Conservation (phyloP, 495 filamentous ascomycete genomes). For the Penicillium turbatum region DNA sequence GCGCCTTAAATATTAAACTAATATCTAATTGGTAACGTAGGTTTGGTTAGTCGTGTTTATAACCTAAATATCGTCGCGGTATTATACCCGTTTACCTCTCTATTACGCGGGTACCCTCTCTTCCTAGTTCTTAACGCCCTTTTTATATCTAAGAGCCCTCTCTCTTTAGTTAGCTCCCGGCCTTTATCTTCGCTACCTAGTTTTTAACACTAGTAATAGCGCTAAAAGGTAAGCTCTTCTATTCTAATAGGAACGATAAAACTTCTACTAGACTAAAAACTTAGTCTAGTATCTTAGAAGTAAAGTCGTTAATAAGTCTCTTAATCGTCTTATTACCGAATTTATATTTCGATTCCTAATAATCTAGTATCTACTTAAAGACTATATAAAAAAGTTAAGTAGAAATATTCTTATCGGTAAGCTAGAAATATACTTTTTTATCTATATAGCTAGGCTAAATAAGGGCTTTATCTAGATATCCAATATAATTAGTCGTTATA, state of each 20-base stretch:
- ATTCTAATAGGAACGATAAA: conserved; percentile 16
- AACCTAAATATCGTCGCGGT: too few species aligned
- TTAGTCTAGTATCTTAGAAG: conserved; percentile 14
- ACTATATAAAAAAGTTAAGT: conserved; percentile 14
- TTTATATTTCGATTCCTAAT: conserved; percentile 9
- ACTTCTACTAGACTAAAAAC: conserved; percentile 20
- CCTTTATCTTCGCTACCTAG: conserved; percentile 13
- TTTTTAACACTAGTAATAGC: conserved; percentile 12
- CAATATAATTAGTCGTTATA: conserved; percentile 68
- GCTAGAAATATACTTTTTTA: conserved; percentile 17
- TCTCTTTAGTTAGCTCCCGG: conserved; percentile 2
- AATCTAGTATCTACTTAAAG: conserved; percentile 6
- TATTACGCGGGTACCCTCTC: neutral
- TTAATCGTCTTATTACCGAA: conserved; percentile 6
- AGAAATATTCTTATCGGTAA: conserved; percentile 12
- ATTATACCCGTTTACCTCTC: too few species aligned
- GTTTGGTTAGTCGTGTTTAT: too few species aligned
- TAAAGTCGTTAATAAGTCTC: conserved; percentile 11
- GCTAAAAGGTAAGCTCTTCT: conserved; percentile 12
- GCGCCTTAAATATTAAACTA: too few species aligned
- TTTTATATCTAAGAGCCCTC: neutral
- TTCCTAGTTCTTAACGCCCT: neutral
- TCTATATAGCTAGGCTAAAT: conserved; percentile 65
- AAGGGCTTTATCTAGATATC: conserved; percentile 60
- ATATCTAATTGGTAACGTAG: too few species aligned